A percentile compares a stretch with the other conserved stretches of the same genome.
phyloP scores from a whole-genome alignment of 129 eudicot species.

The Chrysanthemum makinoi region DNA sequence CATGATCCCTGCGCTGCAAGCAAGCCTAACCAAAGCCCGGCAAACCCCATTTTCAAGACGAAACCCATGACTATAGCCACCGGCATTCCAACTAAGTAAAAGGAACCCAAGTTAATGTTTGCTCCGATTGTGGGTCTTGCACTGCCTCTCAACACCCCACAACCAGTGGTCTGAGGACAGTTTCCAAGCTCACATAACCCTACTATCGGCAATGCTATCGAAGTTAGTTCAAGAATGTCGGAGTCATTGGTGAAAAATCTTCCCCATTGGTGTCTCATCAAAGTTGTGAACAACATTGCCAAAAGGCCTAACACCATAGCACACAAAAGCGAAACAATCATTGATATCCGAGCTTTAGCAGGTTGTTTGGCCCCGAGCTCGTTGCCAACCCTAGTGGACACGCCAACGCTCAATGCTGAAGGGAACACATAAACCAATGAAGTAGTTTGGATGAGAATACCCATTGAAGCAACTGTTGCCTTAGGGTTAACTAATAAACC shows the following conservation, averaged over 20 bases:
- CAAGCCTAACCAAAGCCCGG: slow-evolving; percentile 75
- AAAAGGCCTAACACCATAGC: slow-evolving; percentile 39
- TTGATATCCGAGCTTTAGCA: slow-evolving; percentile 33
- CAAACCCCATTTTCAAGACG: slow-evolving; percentile 45
- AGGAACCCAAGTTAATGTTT: slow-evolving; percentile 55
- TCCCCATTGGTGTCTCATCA: slow-evolving; percentile 49
- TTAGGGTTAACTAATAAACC: slow-evolving; percentile 47
- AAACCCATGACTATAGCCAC: slow-evolving; percentile 54
- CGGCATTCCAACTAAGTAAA: slow-evolving; percentile 71
- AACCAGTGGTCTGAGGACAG: slow-evolving; percentile 74
- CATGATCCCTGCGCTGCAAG: slow-evolving; percentile 63
- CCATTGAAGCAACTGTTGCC: slow-evolving; percentile 68
- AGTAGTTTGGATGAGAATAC: slow-evolving; percentile 67
- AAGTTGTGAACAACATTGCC: slow-evolving; percentile 41
- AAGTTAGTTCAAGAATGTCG: slow-evolving; percentile 40
- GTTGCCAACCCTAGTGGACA: slow-evolving; percentile 64
- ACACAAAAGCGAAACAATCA: slow-evolving; percentile 37
- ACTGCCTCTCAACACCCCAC: slow-evolving; percentile 73
- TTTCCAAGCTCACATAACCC: slow-evolving; percentile 83
- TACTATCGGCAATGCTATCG: slow-evolving; percentile 52
- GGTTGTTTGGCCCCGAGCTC: slow-evolving; percentile 76
- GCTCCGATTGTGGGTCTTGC: slow-evolving; percentile 63
- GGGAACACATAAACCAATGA: slow-evolving; percentile 67
- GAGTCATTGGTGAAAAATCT: slow-evolving; percentile 43
- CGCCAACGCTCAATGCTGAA: slow-evolving; percentile 53